These are phyloP conservation scores for Vitis hybrid DNA, from an alignment of 177 flowering plant genomes.

Conservation along the genomic window DNA sequence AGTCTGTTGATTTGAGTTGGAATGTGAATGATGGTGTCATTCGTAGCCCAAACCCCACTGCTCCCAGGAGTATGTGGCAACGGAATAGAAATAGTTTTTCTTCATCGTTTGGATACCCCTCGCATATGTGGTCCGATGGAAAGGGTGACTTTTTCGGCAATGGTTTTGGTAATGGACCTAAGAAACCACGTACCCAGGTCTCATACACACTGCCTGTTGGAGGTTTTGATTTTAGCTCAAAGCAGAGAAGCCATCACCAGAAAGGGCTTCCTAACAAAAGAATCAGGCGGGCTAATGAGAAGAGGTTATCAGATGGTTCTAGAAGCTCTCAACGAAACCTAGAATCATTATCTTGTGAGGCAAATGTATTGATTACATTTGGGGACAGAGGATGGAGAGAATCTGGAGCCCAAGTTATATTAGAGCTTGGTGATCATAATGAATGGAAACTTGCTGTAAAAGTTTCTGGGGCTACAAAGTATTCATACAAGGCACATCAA, in stretches of 20 bases:
- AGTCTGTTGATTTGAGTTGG: constrained; percentile 36
- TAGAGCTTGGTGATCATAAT: constrained; percentile 69
- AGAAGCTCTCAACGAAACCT: constrained; percentile 40
- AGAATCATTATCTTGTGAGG: constrained; percentile 62
- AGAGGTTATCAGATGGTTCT: constrained; percentile 41
- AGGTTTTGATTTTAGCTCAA: constrained; percentile 48
- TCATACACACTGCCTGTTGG: constrained; percentile 68
- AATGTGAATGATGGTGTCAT: constrained; percentile 38
- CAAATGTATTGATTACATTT: constrained; percentile 72
- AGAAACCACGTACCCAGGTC: constrained; percentile 78
- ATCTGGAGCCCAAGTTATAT: constrained; percentile 60
- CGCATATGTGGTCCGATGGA: constrained; percentile 58
- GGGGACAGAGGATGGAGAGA: constrained; percentile 93
- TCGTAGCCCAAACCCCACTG: constrained; percentile 58
- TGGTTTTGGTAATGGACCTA: constrained; percentile 62
- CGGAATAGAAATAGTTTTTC: constrained; percentile 39
- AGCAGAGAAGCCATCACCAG: constrained; percentile 42
- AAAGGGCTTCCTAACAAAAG: constrained; percentile 54
- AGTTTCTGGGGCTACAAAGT: constrained; percentile 56
- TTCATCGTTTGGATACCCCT: constrained; percentile 38
- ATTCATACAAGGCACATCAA: constrained; percentile 81
- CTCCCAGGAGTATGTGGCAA: constrained; percentile 59
- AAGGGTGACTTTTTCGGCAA: constrained; percentile 34
- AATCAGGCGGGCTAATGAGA: constrained; percentile 58
- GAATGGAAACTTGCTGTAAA: constrained; percentile 90